Conservation (phyloP, 2,329 filamentous ascomycete genomes). For the Aphanoascus verrucosus region DNA sequence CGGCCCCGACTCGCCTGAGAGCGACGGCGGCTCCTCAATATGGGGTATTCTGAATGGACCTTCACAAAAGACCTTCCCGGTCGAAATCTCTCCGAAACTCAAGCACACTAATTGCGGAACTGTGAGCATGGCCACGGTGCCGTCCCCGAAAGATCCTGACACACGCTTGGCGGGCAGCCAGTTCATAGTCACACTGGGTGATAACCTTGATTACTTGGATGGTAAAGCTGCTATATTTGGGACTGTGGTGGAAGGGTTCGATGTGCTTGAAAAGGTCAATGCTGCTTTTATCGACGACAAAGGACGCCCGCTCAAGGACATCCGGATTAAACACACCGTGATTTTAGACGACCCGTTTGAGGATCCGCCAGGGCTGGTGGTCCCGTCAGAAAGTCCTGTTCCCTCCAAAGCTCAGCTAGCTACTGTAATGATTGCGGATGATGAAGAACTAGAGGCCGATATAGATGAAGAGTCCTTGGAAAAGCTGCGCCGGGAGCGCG, state of each 20-base stretch:
- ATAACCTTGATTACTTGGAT: conserved; percentile 81
- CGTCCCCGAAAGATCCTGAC: conserved; percentile 64
- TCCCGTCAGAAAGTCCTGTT: conserved; percentile 67
- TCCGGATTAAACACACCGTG: conserved; percentile 85
- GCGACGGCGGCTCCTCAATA: conserved; percentile 86
- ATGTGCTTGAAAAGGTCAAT: conserved; percentile 88
- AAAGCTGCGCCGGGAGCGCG: conserved; percentile 69
- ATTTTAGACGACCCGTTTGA: conserved; percentile 85
- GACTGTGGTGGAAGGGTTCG: conserved; percentile 91
- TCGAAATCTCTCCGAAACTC: conserved; percentile 75
- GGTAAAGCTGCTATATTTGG: conserved; percentile 93
- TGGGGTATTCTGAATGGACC: conserved; percentile 70
- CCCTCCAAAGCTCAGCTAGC: conserved; percentile 78
- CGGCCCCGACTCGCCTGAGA: conserved; percentile 69
- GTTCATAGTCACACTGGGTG: conserved; percentile 84
- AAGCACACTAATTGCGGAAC: conserved; percentile 84
- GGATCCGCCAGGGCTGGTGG: conserved; percentile 65
- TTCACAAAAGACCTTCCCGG: conserved; percentile 64
- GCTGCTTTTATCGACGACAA: conserved; percentile 74
- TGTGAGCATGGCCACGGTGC: conserved; percentile 93
- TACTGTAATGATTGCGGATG: conserved; percentile 83
- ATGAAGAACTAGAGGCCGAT: conserved; percentile 68
- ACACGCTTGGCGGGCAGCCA: conserved; percentile 76
- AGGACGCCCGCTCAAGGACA: conserved; percentile 82
- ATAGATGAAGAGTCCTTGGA: conserved; percentile 73